Conservation (phyloP, 140 eudicot species). For the Ambrosia hybrid region DNA sequence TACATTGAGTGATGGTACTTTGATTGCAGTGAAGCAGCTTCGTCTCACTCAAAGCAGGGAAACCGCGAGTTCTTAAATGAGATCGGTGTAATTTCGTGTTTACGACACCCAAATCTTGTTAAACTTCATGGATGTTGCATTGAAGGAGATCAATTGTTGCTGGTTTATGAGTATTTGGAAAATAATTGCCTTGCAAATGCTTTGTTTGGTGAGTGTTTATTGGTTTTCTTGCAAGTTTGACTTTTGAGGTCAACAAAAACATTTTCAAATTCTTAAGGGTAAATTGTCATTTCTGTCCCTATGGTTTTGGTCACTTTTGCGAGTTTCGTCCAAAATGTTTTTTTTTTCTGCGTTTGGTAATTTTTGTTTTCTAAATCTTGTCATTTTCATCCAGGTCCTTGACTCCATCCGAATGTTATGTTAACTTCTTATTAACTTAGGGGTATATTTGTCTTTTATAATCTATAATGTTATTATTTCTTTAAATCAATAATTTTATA, state of each 20-base stretch:
- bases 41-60: conserved; percentile 80
- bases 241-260: not conserved
- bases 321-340: too few species aligned
- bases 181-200: conserved; percentile 86
- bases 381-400: too few species aligned
- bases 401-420: too few species aligned
- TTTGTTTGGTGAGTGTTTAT: conserved; percentile 57
- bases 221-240: conserved; percentile 12
- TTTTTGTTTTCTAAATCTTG: too few species aligned
- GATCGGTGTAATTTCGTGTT: conserved; percentile 82
- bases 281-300: too few species aligned
- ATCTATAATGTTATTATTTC: too few species aligned
- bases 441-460: too few species aligned
- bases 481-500: too few species aligned
- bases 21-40: conserved; percentile 90
- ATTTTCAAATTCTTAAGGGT: too few species aligned
- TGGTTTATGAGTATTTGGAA: conserved; percentile 84
- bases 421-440: too few species aligned
- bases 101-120: conserved; percentile 90
- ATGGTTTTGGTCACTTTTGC: too few species aligned
- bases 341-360: too few species aligned
- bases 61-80: conserved; percentile 88
- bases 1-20: conserved; percentile 56
- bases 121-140: conserved; percentile 90
- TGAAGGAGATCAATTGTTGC: conserved; percentile 77